Base-by-base conservation (phyloP, 208 protist genomes). In the Leishmania mexicana region DNA sequence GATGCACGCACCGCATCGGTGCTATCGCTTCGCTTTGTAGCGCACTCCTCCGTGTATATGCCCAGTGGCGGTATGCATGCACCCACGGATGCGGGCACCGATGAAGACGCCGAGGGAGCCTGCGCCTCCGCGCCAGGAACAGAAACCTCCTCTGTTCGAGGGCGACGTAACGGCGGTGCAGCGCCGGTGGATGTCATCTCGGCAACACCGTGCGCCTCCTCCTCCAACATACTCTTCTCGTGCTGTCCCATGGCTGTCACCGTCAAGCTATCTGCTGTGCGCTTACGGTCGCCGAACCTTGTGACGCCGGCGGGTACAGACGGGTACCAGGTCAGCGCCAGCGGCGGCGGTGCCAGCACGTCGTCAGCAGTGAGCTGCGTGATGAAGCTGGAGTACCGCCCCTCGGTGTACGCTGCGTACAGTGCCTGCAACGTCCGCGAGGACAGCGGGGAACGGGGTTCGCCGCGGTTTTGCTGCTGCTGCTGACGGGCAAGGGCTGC, bases 241-340 rank as follows among this genome's bases (percentile, higher is more conserved):
- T 79, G 75, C 75, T 72, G 53, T 38, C 64, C 31, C 76, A 73
- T 75, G 38, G 67, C 64, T 1, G 40, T 3, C 70, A 67, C 53
- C 31, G 51, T 42, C 11, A n/a, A 38, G 31, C 42, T 76, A 42
- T 68, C 54, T 6, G 31, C 28, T 5, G 51, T 17, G n/a, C 83
- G 86, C 80, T 87, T 88, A 38, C 82, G 80, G 1, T 84, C 81
- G 7, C 76, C 71, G 51, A 79, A 78, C 54, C 49, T 64, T 2
- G 81, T 82, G 4, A 75, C 67, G 1, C 60, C 79, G 1, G 75
- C 17, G 0, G 75, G 76, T 42, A 81, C 80, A 13, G 28, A 19
- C 45, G 84, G 84, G 75, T 90, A 86, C 87, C 87, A 90, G n/a
- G 79, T 88, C 53, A 90, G 76, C 60, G 85, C 85, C 28, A 90